Conservation (phyloP, 176 grass and related monocot genomes). For the Phoenix dactylifera region DNA sequence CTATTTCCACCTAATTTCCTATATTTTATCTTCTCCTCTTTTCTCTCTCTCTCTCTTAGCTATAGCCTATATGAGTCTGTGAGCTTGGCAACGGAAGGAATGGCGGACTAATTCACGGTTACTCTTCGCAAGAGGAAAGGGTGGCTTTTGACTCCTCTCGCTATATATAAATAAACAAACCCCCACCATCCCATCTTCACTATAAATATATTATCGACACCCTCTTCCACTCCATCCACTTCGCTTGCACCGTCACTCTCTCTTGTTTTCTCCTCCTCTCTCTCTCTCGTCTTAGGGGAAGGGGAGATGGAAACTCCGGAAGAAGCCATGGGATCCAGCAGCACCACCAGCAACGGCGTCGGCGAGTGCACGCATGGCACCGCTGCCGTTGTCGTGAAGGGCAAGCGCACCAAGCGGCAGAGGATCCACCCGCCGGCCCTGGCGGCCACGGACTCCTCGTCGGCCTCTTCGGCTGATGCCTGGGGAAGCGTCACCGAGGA, state of each 20-base stretch:
- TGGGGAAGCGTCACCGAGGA: conserved; percentile 39
- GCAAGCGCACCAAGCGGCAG: conserved; percentile 71
- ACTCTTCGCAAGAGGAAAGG: too few species aligned
- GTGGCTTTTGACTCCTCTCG: too few species aligned
- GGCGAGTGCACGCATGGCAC: background rate
- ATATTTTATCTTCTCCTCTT: background rate
- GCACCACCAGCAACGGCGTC: background rate
- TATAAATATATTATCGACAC: too few species aligned
- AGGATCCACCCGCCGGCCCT: conserved; percentile 5
- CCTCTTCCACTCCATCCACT: too few species aligned
- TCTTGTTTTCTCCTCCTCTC: too few species aligned
- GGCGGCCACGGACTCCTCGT: conserved; percentile 16
- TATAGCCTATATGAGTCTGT: too few species aligned
- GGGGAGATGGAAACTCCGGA: conserved; percentile 25
- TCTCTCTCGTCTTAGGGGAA: background rate
- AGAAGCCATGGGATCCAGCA: conserved; percentile 12
- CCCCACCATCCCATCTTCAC: background rate
- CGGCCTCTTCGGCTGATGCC: conserved; percentile 22
- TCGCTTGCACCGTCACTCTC: too few species aligned
- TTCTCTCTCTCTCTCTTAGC: too few species aligned
- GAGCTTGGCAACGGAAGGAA: too few species aligned
- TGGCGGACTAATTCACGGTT: too few species aligned
- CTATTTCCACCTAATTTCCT: conserved; percentile 19
- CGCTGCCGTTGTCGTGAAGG: conserved; percentile 35
- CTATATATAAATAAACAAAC: too few species aligned